These are phyloP conservation scores for Vanrija humicola DNA, from an alignment of 1,284 basidiomycete genomes.

Conservation along the genomic window DNA sequence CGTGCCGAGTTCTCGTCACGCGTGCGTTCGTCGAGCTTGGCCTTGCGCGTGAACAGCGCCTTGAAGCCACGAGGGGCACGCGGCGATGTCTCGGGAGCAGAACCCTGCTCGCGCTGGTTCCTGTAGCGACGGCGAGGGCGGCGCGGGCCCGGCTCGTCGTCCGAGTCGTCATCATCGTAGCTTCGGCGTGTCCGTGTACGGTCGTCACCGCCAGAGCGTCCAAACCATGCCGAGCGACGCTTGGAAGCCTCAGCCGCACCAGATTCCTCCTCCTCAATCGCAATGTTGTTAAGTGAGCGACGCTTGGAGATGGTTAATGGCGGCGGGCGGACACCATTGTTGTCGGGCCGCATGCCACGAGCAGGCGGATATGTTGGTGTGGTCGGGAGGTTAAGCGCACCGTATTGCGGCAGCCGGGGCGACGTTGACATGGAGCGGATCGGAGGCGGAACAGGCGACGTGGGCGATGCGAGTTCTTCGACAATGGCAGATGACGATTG, in stretches of 20 bases:
- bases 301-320: slow-evolving; percentile 33
- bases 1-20: slow-evolving; percentile 42
- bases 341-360: slow-evolving; percentile 17
- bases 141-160: background rate
- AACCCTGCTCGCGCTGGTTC: no score
- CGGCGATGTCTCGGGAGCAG: no score
- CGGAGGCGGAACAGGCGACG: slow-evolving; percentile 9
- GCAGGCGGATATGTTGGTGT: slow-evolving; percentile 7
- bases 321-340: slow-evolving; percentile 29
- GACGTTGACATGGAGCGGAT: slow-evolving; percentile 8
- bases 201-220: background rate
- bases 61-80: slow-evolving; percentile 6
- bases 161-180: no score
- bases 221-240: slow-evolving; percentile 11
- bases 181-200: no score
- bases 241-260: slow-evolving; percentile 6
- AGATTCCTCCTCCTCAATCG: slow-evolving; percentile 14
- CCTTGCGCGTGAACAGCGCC: slow-evolving; percentile 17
- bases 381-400: background rate
- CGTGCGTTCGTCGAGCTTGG: slow-evolving; percentile 19
- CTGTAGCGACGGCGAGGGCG: no score
- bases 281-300: slow-evolving; percentile 37
- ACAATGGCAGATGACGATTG: slow-evolving; percentile 31
- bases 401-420: background rate
- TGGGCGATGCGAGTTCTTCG: slow-evolving; percentile 15